Evolutionary conservation across 2,329 filamentous ascomycete species (phyloP).

Genomic region (Mycocentrospora acerina): DNA sequence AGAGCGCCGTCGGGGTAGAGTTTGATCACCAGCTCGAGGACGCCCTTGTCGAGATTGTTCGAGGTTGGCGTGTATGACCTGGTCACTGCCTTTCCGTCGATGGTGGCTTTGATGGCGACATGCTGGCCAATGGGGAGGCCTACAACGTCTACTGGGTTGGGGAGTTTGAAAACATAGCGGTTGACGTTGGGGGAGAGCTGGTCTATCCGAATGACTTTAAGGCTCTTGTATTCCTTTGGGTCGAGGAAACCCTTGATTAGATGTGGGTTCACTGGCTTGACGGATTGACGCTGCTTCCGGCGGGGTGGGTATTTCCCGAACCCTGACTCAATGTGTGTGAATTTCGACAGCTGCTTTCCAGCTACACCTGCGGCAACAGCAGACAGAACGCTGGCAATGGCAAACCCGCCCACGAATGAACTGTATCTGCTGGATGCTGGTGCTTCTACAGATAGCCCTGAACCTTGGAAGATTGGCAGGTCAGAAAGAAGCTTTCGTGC

Average conservation of each 20-base stretch:
- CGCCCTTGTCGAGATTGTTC: constrained; percentile 61
- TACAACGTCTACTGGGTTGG: constrained; percentile 21
- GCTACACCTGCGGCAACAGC: constrained; percentile 13
- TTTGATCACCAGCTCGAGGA: constrained; percentile 55
- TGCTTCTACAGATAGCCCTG: background rate
- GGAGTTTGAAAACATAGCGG: constrained; percentile 29
- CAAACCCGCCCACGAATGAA: constrained; percentile 16
- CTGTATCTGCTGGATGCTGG: constrained; percentile 7
- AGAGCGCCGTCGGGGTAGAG: constrained; percentile 55
- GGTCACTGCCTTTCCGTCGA: constrained; percentile 61
- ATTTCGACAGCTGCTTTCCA: constrained; percentile 41
- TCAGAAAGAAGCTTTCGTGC: constrained; percentile 9
- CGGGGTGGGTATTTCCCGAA: constrained; percentile 26
- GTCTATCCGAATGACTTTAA: constrained; percentile 43
- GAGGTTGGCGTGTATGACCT: constrained; percentile 38
- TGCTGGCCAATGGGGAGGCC: constrained; percentile 42
- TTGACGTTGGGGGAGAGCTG: constrained; percentile 20
- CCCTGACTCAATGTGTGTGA: constrained; percentile 40
- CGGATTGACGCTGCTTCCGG: constrained; percentile 8
- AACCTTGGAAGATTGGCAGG: constrained; percentile 3
- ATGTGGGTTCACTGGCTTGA: constrained; percentile 15
- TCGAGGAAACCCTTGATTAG: constrained; percentile 50
- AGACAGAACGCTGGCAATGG: constrained; percentile 20
- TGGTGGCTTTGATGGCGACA: constrained; percentile 51
- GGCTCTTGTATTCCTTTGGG: constrained; percentile 49